Conservation (phyloP, 2,329 filamentous ascomycete species). For the Ophiostoma perfectum region DNA sequence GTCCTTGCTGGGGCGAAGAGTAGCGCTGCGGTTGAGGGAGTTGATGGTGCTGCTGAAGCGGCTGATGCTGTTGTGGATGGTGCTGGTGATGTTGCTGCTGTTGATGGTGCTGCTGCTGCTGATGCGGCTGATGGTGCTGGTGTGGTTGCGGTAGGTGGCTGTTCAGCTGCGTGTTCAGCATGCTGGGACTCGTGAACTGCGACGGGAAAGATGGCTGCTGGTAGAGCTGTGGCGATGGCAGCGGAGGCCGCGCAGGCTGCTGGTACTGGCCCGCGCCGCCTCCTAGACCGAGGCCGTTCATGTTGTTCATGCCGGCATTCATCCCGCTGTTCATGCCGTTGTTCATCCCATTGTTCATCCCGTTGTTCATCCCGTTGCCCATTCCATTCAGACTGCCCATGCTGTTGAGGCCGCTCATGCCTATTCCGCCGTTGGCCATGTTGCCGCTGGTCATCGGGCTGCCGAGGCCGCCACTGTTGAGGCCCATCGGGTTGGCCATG, state of each 20-base stretch:
- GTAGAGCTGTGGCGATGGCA: conserved; percentile 24
- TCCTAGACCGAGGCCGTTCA: conserved; percentile 3
- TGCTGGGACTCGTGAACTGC: conserved; percentile 17
- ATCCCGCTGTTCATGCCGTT: neutral
- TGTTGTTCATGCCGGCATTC: conserved; percentile 6
- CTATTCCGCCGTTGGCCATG: conserved; percentile 1
- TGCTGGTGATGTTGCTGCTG: conserved; percentile 18
- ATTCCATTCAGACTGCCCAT: neutral
- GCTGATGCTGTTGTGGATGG: conserved; percentile 8
- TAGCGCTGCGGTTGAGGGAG: conserved; percentile 14
- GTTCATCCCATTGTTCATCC: neutral
- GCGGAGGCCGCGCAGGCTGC: conserved; percentile 15
- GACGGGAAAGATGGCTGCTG: conserved; percentile 21
- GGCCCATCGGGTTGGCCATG: conserved; percentile 14
- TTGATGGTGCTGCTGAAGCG: neutral
- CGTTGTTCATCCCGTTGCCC: neutral
- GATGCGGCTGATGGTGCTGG: conserved; percentile 15
- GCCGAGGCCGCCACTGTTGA: conserved; percentile 10
- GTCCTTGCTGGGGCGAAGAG: conserved; percentile 17
- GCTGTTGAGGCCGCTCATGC: conserved; percentile 7
- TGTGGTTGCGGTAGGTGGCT: conserved; percentile 9
- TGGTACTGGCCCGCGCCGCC: conserved; percentile 16
- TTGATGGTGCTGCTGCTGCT: conserved; percentile 12
- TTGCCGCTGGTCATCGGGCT: conserved; percentile 17
- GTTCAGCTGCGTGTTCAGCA: conserved; percentile 18